phyloP scores from a whole-genome alignment of 2,329 filamentous ascomycete genomes.

The Stromatinia cepivora region DNA sequence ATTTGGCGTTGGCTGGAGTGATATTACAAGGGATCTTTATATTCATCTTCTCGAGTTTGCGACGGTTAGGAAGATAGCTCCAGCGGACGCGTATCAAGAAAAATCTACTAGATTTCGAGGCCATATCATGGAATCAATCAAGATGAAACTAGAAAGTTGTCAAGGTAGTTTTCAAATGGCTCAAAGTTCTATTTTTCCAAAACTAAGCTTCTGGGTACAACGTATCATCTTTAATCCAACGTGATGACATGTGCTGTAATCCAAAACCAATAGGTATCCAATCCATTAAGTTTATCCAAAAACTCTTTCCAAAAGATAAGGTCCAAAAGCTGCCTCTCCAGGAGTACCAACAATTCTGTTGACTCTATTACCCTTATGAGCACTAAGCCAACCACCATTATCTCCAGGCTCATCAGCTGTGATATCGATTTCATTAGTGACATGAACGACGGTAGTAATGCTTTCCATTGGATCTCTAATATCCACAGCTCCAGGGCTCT shows the following conservation, averaged over 20 bases:
- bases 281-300: slow-evolving; percentile 31
- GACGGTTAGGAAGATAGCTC: not conserved
- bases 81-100: not conserved
- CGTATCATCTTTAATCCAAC: slow-evolving; percentile 1
- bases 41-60: not conserved
- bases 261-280: not conserved
- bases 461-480: slow-evolving; percentile 42
- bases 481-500: slow-evolving; percentile 40
- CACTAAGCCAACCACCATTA: slow-evolving; percentile 72
- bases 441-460: slow-evolving; percentile 34
- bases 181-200: not conserved
- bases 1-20: slow-evolving; percentile 21
- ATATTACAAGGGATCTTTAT: slow-evolving; percentile 1
- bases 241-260: slow-evolving; percentile 15
- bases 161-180: not conserved
- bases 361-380: slow-evolving; percentile 74
- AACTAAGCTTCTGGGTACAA: slow-evolving; percentile 1
- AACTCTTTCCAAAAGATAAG: slow-evolving; percentile 63
- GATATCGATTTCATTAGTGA: slow-evolving; percentile 47
- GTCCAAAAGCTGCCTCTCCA: slow-evolving; percentile 65
- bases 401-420: slow-evolving; percentile 67
- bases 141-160: not conserved
- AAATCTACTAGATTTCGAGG: slow-evolving; percentile 4
- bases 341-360: slow-evolving; percentile 70
- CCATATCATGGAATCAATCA: not conserved